Evolutionary conservation across 345 rosid genomes (phyloP).

Genomic region (Boechera divaricarpa): DNA sequence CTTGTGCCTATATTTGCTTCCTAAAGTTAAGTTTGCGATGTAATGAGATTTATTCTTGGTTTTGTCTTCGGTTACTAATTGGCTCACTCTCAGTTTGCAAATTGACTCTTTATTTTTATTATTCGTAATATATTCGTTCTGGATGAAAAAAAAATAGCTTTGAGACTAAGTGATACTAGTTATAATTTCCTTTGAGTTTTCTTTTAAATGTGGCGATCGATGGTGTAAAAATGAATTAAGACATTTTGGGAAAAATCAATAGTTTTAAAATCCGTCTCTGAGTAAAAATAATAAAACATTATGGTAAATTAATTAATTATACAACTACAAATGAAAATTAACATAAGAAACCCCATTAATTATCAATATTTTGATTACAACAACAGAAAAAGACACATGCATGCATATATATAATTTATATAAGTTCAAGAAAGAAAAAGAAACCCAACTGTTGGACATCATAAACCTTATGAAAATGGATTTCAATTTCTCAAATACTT

Average conservation of each 20-base stretch:
- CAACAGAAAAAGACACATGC: conserved; percentile 36
- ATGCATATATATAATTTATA: conserved; percentile 27
- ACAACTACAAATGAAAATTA: background rate
- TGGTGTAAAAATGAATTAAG: background rate
- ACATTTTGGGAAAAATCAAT: too few species aligned
- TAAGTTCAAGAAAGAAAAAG: conserved; percentile 40
- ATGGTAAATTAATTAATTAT: background rate
- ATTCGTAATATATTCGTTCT: background rate
- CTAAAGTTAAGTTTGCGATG: too few species aligned
- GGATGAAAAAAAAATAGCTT: background rate
- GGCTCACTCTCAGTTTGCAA: too few species aligned
- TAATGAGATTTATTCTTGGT: too few species aligned
- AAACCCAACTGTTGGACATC: conserved; percentile 32
- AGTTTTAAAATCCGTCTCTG: background rate
- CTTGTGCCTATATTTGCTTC: background rate
- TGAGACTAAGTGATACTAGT: background rate
- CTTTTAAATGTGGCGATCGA: background rate
- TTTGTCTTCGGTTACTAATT: too few species aligned
- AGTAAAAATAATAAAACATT: background rate
- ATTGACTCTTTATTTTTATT: background rate
- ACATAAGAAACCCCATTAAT: conserved; percentile 31
- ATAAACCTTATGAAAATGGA: conserved; percentile 20
- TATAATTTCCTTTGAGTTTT: background rate
- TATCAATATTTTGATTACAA: conserved; percentile 46
- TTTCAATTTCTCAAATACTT: conserved; percentile 21